Evolutionary conservation across 805 yeast genomes (phyloP).

Genomic region (Kluyveromyces aestuarii): DNA sequence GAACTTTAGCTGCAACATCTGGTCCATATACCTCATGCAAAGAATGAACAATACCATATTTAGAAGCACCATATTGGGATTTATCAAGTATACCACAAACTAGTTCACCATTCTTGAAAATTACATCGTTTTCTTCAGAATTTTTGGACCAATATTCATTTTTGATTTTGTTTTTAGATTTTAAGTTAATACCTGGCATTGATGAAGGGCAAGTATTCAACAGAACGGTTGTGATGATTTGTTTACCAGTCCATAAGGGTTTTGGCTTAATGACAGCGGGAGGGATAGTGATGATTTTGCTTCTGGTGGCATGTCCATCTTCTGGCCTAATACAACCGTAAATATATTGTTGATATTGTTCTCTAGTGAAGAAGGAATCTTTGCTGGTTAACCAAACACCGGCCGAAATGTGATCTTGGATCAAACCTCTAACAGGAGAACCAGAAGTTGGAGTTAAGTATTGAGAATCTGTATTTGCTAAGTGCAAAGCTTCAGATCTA

Average conservation of each 20-base stretch:
- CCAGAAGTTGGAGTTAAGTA: slow-evolving; percentile 98
- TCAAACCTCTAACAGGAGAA: slow-evolving; percentile 94
- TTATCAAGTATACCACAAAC: slow-evolving; percentile 91
- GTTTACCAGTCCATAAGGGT: slow-evolving; percentile 97
- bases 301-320: slow-evolving; percentile 83
- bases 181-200: slow-evolving; percentile 86
- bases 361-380: slow-evolving; percentile 85
- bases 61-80: slow-evolving; percentile 97
- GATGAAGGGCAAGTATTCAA: slow-evolving; percentile 77
- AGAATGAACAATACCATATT: slow-evolving; percentile 94
- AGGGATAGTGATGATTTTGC: slow-evolving; percentile 65
- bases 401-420: slow-evolving; percentile 97
- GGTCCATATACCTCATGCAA: slow-evolving; percentile 95
- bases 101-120: slow-evolving; percentile 80
- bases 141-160: slow-evolving; percentile 89
- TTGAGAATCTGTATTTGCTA: slow-evolving; percentile 96
- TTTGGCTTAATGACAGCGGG: slow-evolving; percentile 84
- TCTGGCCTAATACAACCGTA: slow-evolving; percentile 95
- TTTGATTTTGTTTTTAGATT: slow-evolving; percentile 80
- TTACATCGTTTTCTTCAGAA: slow-evolving; percentile 76
- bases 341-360: slow-evolving; percentile 84
- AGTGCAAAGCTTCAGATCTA: slow-evolving; percentile 86
- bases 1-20: slow-evolving; percentile 75
- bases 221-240: slow-evolving; percentile 84
- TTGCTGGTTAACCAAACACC: slow-evolving; percentile 97